phyloP scores from a whole-genome alignment of 495 filamentous ascomycete species.

The Daldinia decipiens region DNA sequence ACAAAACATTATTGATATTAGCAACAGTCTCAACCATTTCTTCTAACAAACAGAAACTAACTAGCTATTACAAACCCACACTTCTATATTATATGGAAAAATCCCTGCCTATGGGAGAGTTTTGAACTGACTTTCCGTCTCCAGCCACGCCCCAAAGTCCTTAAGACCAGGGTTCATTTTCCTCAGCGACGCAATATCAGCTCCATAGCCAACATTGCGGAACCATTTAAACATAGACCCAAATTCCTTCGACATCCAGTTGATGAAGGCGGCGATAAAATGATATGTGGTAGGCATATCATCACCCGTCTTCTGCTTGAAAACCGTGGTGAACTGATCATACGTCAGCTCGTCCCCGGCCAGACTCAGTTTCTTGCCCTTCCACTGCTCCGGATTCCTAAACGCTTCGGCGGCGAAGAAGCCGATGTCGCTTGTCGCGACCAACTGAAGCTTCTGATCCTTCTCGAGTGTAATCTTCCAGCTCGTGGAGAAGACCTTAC shows the following conservation, averaged over 20 bases:
- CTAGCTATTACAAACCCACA: not conserved
- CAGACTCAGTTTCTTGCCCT: slow-evolving; percentile 59
- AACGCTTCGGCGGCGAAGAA: slow-evolving; percentile 67
- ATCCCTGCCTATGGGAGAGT: not conserved
- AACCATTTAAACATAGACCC: slow-evolving; percentile 71
- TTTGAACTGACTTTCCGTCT: slow-evolving; percentile 61
- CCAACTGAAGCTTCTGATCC: slow-evolving; percentile 62
- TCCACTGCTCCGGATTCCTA: slow-evolving; percentile 52
- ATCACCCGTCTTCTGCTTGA: slow-evolving; percentile 60
- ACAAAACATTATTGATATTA: not conserved
- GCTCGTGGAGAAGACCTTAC: slow-evolving; percentile 63
- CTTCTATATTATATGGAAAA: not conserved
- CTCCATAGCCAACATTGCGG: slow-evolving; percentile 62
- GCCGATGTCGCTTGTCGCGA: slow-evolving; percentile 67
- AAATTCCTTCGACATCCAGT: slow-evolving; percentile 62
- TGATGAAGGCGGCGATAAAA: slow-evolving; percentile 45
- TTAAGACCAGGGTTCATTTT: slow-evolving; percentile 62
- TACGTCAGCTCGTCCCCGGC: slow-evolving; percentile 70
- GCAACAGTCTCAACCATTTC: not conserved
- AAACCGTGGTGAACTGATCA: slow-evolving; percentile 58
- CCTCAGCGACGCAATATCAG: slow-evolving; percentile 62
- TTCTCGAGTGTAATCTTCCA: slow-evolving; percentile 50
- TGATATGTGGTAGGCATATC: slow-evolving; percentile 57
- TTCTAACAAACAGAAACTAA: not conserved
- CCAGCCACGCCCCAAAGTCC: slow-evolving; percentile 66